Base-by-base conservation (phyloP, 306 rosid genomes). In the Castanopsis chinensis region DNA sequence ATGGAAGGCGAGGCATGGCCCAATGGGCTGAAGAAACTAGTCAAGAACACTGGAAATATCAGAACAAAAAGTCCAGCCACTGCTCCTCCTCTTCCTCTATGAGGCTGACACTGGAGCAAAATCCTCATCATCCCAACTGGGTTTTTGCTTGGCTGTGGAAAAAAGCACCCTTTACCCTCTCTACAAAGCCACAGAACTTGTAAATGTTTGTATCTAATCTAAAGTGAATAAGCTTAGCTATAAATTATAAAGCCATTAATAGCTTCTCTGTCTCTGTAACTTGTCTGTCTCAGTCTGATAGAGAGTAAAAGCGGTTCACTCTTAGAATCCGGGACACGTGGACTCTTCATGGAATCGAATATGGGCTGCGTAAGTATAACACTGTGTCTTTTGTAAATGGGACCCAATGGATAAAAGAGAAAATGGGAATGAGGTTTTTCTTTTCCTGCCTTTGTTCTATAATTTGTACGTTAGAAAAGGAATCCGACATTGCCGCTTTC, bases 1-100 rank as follows among this genome's bases (percentile, higher is more conserved):
- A 83, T 67, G 79, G 92, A 87, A 87, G 92, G 83, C 11, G 87
- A 87, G 30, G 88, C 97, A 84, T 84, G 75, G 54, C 83, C 71
- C 43, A 91, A 84, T 54, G 97, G 97, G 41, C 85, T 84, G 85
- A 94, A 89, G 75, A 94, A 84, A 60, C 79, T 73, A 49, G 97
- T 92, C 70, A 86, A 83, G 76, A 88, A 83, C 86, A 85, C 37
- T 1, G 96, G 94, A 37, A 85, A 87, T 18, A 91, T 82, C 71
- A 92, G 83, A 52, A 91, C 78, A 57, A 85, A 56, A 61, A 89
- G 72, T 61, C 86, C 94, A 72, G 78, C 83, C 33, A 86, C 49
- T 75, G 89, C 79, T 61, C 80, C 79, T 71, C 68, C 79, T 82
- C 83, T 84, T 69, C 68, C 79, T 83, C 83, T 83, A 32, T 55